A percentile compares a stretch with the other conserved stretches of the same genome.
Conservation (phyloP, 257 asterid species). For the Ligustrum vulgare region DNA sequence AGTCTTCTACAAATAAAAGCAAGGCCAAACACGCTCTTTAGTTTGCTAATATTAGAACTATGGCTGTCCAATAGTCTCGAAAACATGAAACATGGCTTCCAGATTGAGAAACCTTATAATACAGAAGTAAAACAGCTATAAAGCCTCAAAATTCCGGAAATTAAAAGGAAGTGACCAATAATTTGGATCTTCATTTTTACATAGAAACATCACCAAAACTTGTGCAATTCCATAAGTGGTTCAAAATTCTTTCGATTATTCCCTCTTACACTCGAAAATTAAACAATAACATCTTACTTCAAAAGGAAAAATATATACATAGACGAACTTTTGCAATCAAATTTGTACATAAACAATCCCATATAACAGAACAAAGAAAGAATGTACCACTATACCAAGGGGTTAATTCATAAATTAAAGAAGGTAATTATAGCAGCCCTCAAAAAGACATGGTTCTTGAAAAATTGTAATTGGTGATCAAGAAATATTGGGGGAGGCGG, state of each 20-base stretch:
- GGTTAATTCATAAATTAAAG: background rate
- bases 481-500: background rate
- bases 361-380: background rate
- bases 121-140: background rate
- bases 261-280: background rate
- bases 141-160: background rate
- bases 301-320: background rate
- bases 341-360: background rate
- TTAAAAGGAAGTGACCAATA: background rate
- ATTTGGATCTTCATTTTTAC: background rate
- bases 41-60: background rate
- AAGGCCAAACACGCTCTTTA: background rate
- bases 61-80: background rate
- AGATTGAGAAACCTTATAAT: background rate
- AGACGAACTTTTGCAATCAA: background rate
- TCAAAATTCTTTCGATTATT: background rate
- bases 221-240: background rate
- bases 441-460: background rate
- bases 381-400: background rate
- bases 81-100: background rate
- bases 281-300: background rate
- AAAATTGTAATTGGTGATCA: background rate
- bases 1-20: background rate
- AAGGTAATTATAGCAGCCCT: background rate
- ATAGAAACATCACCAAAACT: background rate